These are phyloP conservation scores for Trypanosoma cruzi DNA, from an alignment of 208 protist species.

Conservation along the genomic window DNA sequence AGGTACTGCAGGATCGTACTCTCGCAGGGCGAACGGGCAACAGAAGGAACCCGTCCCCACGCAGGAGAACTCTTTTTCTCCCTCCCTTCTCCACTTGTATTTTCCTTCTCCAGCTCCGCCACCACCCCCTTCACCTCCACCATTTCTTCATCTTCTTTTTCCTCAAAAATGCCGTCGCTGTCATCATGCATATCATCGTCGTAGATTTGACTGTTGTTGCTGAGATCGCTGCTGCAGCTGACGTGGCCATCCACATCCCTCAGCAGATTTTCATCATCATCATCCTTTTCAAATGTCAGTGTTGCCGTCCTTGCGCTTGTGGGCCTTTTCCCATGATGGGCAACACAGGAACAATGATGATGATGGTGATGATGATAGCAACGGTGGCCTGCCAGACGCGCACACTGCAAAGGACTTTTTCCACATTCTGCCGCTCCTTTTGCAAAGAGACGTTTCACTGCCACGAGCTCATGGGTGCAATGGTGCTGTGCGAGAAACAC, in stretches of 20 bases:
- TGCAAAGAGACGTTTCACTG: slow-evolving; percentile 71
- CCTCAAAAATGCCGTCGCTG: neutral
- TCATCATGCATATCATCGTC: neutral
- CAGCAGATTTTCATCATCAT: neutral
- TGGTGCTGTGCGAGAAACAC: slow-evolving; percentile 66
- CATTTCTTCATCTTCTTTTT: slow-evolving; percentile 3
- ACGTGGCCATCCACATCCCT: neutral
- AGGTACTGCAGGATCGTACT: slow-evolving; percentile 47
- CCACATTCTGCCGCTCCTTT: slow-evolving; percentile 2
- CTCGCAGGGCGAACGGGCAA: slow-evolving; percentile 28
- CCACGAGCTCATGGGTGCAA: slow-evolving; percentile 46
- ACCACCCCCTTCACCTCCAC: no score
- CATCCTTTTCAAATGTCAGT: neutral
- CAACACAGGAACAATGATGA: neutral
- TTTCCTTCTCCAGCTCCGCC: no score
- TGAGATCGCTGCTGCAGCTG: neutral
- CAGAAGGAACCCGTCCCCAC: neutral
- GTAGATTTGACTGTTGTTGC: neutral
- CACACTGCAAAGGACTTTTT: neutral
- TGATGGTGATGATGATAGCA: neutral
- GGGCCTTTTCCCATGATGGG: neutral
- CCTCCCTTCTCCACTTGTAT: neutral
- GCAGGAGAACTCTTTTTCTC: neutral
- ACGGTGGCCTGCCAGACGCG: neutral
- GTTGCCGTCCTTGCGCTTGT: neutral